Conservation (phyloP, 495 filamentous ascomycete genomes). For the Hypoxylon fragiforme region DNA sequence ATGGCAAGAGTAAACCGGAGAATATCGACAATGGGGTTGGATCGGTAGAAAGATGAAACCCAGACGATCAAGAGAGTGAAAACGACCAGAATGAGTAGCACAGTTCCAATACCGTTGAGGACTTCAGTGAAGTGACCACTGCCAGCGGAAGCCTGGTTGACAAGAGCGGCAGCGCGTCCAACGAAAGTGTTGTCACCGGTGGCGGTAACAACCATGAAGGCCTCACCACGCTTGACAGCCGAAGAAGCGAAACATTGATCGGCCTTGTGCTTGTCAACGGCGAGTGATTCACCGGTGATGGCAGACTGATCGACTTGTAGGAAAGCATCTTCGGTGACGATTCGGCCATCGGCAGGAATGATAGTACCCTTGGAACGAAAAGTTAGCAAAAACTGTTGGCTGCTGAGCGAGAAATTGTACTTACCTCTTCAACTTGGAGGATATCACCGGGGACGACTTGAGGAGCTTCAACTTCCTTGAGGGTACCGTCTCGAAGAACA, state of each 20-base stretch:
- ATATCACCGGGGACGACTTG: conserved; percentile 91
- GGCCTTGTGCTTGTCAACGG: conserved; percentile 80
- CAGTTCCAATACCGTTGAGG: conserved; percentile 81
- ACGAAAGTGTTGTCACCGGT: conserved; percentile 89
- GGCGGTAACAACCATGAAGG: conserved; percentile 75
- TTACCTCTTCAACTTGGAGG: conserved; percentile 74
- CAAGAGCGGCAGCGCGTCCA: conserved; percentile 83
- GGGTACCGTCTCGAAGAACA: conserved; percentile 74
- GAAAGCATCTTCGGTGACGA: conserved; percentile 77
- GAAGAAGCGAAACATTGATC: conserved; percentile 84
- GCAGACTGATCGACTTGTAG: conserved; percentile 91
- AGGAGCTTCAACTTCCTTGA: conserved; percentile 72
- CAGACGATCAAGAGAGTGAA: conserved; percentile 80
- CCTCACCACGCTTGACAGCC: conserved; percentile 85
- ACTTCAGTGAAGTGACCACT: conserved; percentile 89
- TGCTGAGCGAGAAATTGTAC: conserved; percentile 38
- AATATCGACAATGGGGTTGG: conserved; percentile 71
- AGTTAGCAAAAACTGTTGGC: not conserved
- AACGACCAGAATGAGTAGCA: conserved; percentile 78
- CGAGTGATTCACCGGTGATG: conserved; percentile 90
- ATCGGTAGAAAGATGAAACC: conserved; percentile 85
- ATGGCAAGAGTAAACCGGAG: conserved; percentile 84
- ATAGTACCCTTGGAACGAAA: conserved; percentile 65
- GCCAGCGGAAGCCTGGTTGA: conserved; percentile 70
- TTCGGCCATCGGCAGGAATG: conserved; percentile 83